Percentiles rank a stretch among this genome's conserved stretches.
Evolutionary conservation across 192 early-diverging fungal species (phyloP).

Genomic region (Gamsiella multidivaricata): DNA sequence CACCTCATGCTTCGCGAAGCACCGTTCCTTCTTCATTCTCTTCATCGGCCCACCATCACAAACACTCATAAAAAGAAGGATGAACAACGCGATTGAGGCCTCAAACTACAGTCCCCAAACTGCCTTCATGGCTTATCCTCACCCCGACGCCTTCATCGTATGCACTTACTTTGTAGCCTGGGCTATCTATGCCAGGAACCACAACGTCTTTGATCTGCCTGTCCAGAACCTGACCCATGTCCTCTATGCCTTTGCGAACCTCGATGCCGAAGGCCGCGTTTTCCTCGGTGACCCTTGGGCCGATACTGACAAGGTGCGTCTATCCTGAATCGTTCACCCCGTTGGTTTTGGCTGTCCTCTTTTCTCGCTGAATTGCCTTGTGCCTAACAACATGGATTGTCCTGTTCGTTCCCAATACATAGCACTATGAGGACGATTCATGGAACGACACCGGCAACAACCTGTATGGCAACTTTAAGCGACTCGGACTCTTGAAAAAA

Average conservation of each 20-base stretch:
- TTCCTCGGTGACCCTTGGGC: slow-evolving; percentile 81
- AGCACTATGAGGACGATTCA: slow-evolving; percentile 61
- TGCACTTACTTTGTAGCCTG: slow-evolving; percentile 59
- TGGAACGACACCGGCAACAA: slow-evolving; percentile 67
- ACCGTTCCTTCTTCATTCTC: background rate
- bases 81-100: slow-evolving; percentile 23
- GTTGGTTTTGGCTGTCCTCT: slow-evolving; percentile 6
- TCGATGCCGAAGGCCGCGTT: slow-evolving; percentile 70
- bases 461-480: slow-evolving; percentile 70
- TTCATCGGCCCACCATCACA: background rate
- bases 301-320: slow-evolving; percentile 74
- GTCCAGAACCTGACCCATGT: slow-evolving; percentile 76
- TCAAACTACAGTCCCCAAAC: slow-evolving; percentile 23
- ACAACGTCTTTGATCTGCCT: slow-evolving; percentile 72
- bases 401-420: slow-evolving; percentile 34
- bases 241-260: slow-evolving; percentile 84
- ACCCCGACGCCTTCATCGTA: slow-evolving; percentile 43
- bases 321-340: background rate
- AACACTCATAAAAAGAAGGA: background rate
- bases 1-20: background rate
- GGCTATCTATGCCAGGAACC: slow-evolving; percentile 80
- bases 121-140: slow-evolving; percentile 7
- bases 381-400: no score
- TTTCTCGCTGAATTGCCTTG: background rate
- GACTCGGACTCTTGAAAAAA: slow-evolving; percentile 75